Evolutionary conservation across 495 filamentous ascomycete genomes (phyloP).

Genomic region (Podospora fimiseda): DNA sequence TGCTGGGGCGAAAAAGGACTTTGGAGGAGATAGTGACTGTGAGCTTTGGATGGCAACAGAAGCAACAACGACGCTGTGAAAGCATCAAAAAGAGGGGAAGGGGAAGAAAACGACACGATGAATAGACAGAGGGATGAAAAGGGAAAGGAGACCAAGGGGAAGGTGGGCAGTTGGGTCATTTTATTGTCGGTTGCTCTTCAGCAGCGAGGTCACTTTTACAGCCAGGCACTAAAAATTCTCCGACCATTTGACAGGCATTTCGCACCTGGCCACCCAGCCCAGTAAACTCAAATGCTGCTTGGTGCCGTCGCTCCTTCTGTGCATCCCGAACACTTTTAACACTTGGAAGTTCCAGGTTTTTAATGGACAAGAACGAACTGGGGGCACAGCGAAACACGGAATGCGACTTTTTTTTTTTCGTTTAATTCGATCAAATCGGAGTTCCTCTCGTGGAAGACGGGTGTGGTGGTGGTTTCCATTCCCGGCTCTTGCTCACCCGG

Average conservation of each 20-base stretch:
- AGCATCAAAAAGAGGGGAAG: constrained; percentile 18
- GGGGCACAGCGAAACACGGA: neutral
- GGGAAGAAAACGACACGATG: constrained; percentile 24
- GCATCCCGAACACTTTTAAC: neutral
- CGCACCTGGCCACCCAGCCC: constrained; percentile 14
- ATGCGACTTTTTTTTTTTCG: neutral
- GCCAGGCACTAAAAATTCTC: constrained; percentile 34
- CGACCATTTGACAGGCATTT: constrained; percentile 24
- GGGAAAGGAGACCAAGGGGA: constrained; percentile 26
- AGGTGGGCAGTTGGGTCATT: constrained; percentile 39
- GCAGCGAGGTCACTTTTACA: constrained; percentile 33
- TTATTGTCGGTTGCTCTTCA: constrained; percentile 32
- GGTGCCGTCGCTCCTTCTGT: neutral
- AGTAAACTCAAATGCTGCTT: constrained; percentile 17
- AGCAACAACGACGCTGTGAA: constrained; percentile 19
- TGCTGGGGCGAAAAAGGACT: constrained; percentile 18
- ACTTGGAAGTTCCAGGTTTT: too few relatives aligned
- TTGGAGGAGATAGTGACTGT: constrained; percentile 10
- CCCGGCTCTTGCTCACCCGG: too few relatives aligned
- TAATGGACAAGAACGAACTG: neutral
- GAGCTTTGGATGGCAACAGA: constrained; percentile 6
- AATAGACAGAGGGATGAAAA: constrained; percentile 23
- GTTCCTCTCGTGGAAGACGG: neutral
- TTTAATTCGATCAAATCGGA: neutral
- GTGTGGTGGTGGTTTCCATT: neutral